Evolutionary conservation across 345 rosid genomes (phyloP).

Genomic region (Camelina hispida): DNA sequence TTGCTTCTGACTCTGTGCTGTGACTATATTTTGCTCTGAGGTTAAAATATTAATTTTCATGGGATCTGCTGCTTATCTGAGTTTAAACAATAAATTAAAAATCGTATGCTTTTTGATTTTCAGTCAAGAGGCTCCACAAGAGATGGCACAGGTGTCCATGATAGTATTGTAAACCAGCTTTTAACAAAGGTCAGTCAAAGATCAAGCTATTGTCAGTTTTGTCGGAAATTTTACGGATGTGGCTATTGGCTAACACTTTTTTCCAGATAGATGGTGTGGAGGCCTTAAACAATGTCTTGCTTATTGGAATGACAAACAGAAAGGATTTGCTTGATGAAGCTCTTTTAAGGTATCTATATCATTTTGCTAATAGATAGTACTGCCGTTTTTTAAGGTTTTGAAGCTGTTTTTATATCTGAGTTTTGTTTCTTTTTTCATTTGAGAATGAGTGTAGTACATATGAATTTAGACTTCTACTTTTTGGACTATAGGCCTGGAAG

Average conservation of each 20-base stretch:
- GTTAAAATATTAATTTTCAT: background rate
- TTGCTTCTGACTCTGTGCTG: background rate
- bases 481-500: constrained; percentile 80
- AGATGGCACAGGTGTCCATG: constrained; percentile 99
- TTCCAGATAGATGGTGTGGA: constrained; percentile 99
- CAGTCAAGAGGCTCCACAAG: constrained; percentile 98
- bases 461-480: constrained; percentile 24
- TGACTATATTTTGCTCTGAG: constrained; percentile 4
- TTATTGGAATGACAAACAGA: constrained; percentile 99
- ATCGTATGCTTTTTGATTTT: constrained; percentile 38
- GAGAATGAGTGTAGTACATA: constrained; percentile 3
- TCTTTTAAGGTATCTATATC: constrained; percentile 75
- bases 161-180: constrained; percentile 96
- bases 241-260: constrained; percentile 37
- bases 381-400: constrained; percentile 7
- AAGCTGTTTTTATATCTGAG: constrained; percentile 8
- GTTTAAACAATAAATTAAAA: background rate
- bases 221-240: constrained; percentile 1
- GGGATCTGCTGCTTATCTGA: constrained; percentile 15
- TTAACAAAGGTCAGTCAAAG: constrained; percentile 80
- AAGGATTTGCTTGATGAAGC: constrained; percentile 99
- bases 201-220: constrained; percentile 17
- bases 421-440: background rate
- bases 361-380: constrained; percentile 10
- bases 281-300: constrained; percentile 96